Base-by-base conservation (phyloP, 768 basidiomycete species). In the Pleurotus eryngii region DNA sequence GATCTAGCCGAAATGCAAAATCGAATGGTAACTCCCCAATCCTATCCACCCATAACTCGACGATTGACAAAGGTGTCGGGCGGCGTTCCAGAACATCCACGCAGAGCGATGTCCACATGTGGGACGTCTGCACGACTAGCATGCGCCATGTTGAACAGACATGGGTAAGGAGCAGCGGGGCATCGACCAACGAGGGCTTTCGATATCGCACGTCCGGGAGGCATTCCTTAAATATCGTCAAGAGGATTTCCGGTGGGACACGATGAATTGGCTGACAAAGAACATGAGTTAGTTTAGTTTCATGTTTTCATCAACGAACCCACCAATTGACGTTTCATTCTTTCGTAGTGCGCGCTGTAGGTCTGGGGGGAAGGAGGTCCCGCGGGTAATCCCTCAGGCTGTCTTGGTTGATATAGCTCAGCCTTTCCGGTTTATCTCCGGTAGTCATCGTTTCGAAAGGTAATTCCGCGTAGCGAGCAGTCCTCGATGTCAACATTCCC, bases 81-180 rank as follows among this genome's bases (percentile, higher is more conserved):
- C 24, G 24, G 12, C 39, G 39, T 37, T 54, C 51, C 22, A 54
- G 39, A 15, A 54, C 43, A 26, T 54, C 38, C 14, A 54, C 8
- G 14, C 51, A 37, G 14, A 54, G 39, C 37, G 51, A 54, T 3
- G 51, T 12, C 51, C 51, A 54, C n/a, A 54, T 7, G 14, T 14
- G 38, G 15, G 51, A 42, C 18, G 51, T 18, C 24, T 54, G 37
- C 11, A 24, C 20, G 9, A 18, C 24, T 7, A 54, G n/a, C 15
- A 9, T 24, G 12, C 51, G 17, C 51, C 51, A 54, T 26, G 51
- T 18, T 15, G 51, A 39, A 14, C 51, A 54, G 11, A 54, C 51
- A 42, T 54, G 51, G 26, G 51, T 18, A n/a, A 54, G 51, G 15
- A 54, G 51, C 51, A 54, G 39, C 11, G 51, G 51, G 37, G 51